Conservation (phyloP, 306 rosid species). For the Ormosia emarginata region DNA sequence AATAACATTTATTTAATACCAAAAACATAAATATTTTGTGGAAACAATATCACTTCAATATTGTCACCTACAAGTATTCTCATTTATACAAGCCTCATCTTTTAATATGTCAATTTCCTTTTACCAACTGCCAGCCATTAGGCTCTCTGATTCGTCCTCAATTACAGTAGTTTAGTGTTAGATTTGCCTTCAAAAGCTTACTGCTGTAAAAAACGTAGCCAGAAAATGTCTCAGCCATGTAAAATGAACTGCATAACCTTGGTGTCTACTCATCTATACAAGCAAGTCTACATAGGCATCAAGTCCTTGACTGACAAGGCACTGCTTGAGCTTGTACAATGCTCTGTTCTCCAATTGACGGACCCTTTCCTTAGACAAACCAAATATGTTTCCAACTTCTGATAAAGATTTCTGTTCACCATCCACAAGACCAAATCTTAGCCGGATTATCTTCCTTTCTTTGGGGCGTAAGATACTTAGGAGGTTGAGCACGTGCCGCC, state of each 20-base stretch:
- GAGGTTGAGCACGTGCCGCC: slow-evolving; percentile 66
- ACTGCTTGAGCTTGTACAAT: slow-evolving; percentile 64
- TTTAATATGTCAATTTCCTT: not conserved
- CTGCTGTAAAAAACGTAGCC: not conserved
- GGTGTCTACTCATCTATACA: slow-evolving; percentile 28
- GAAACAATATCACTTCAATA: not conserved
- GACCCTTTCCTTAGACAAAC: slow-evolving; percentile 77
- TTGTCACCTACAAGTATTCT: slow-evolving; percentile 11
- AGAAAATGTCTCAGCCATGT: not conserved
- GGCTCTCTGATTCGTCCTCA: slow-evolving; percentile 5
- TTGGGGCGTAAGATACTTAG: slow-evolving; percentile 51
- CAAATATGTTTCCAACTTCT: slow-evolving; percentile 66
- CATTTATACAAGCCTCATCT: slow-evolving; percentile 14
- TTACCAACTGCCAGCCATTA: not conserved
- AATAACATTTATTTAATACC: not conserved
- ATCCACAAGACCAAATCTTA: slow-evolving; percentile 77
- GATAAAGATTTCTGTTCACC: slow-evolving; percentile 57
- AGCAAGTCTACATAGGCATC: slow-evolving; percentile 66
- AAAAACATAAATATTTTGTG: not conserved
- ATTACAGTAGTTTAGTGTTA: not conserved
- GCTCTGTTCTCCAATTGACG: slow-evolving; percentile 69
- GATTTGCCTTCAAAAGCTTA: slow-evolving; percentile 21
- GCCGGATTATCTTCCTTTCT: slow-evolving; percentile 69
- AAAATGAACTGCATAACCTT: slow-evolving; percentile 23
- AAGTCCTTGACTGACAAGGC: slow-evolving; percentile 63